These are phyloP conservation scores for Baudoinia panamericana DNA, from an alignment of 495 filamentous ascomycete genomes.

Conservation along the genomic window DNA sequence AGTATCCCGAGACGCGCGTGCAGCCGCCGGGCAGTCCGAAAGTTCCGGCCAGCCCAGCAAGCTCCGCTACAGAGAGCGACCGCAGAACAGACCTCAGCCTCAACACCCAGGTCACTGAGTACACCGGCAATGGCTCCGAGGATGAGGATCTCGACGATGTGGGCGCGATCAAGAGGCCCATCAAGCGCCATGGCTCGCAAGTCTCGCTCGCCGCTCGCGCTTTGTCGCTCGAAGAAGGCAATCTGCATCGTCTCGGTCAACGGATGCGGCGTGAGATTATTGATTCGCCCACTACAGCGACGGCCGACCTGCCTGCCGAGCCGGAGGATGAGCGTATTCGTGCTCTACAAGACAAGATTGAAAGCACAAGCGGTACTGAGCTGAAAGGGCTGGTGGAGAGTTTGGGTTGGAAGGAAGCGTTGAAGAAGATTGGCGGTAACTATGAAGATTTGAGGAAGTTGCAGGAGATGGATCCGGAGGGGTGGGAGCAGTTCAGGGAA, in stretches of 20 bases:
- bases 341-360: slow-evolving; percentile 19
- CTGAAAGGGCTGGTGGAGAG: slow-evolving; percentile 18
- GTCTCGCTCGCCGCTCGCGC: slow-evolving; percentile 68
- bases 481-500: slow-evolving; percentile 18
- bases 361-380: slow-evolving; percentile 22
- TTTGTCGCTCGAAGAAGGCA: slow-evolving; percentile 78
- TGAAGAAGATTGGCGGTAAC: slow-evolving; percentile 24
- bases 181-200: slow-evolving; percentile 61
- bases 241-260: slow-evolving; percentile 72
- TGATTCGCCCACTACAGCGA: slow-evolving; percentile 11
- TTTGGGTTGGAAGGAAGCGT: slow-evolving; percentile 22
- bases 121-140: slow-evolving; percentile 13
- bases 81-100: slow-evolving; percentile 21
- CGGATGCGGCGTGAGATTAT: slow-evolving; percentile 57
- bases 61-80: slow-evolving; percentile 32
- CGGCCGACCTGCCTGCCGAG: slow-evolving; percentile 1
- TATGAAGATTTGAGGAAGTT: slow-evolving; percentile 27
- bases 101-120: slow-evolving; percentile 8
- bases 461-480: slow-evolving; percentile 21
- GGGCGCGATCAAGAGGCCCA: slow-evolving; percentile 13
- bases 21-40: slow-evolving; percentile 15
- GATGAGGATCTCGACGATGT: slow-evolving; percentile 20
- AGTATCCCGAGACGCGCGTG: slow-evolving; percentile 80
- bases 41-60: slow-evolving; percentile 21
- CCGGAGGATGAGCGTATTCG: slow-evolving; percentile 14